Conservation (phyloP, 441 rosid genomes). For the Syzygium syzygioides region DNA sequence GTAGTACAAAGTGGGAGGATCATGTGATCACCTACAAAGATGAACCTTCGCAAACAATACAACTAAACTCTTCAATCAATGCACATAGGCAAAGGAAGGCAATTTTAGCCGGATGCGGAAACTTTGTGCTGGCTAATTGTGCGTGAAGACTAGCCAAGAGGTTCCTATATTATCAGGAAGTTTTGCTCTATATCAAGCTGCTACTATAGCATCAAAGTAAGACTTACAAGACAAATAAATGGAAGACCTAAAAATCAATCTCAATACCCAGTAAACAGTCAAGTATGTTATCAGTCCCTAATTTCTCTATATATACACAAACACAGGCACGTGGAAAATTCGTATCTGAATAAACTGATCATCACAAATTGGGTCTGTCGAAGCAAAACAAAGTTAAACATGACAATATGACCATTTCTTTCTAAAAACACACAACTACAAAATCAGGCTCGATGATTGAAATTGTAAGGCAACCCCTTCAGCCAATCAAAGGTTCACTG, state of each 20-base stretch:
- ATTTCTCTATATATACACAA: neutral
- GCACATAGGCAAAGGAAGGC: neutral
- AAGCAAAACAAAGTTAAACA: neutral
- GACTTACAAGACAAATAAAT: neutral
- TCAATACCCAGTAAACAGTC: neutral
- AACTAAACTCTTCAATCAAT: neutral
- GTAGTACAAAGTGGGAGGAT: neutral
- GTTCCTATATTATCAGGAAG: neutral
- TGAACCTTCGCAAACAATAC: neutral
- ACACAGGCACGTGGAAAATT: neutral
- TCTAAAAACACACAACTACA: neutral
- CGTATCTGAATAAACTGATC: neutral
- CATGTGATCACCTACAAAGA: neutral
- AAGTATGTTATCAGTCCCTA: neutral
- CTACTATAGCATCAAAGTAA: neutral
- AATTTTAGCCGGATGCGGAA: neutral
- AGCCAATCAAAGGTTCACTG: neutral
- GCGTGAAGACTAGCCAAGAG: neutral
- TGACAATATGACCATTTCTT: neutral
- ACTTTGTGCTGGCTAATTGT: neutral
- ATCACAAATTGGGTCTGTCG: neutral
- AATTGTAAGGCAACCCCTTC: neutral
- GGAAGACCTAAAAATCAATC: neutral
- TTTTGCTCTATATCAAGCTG: neutral
- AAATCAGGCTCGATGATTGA: neutral